A percentile compares a stretch with the other conserved stretches of the same genome.
Conservation (phyloP, 768 basidiomycete species). For the Aureoboletus auriporus region DNA sequence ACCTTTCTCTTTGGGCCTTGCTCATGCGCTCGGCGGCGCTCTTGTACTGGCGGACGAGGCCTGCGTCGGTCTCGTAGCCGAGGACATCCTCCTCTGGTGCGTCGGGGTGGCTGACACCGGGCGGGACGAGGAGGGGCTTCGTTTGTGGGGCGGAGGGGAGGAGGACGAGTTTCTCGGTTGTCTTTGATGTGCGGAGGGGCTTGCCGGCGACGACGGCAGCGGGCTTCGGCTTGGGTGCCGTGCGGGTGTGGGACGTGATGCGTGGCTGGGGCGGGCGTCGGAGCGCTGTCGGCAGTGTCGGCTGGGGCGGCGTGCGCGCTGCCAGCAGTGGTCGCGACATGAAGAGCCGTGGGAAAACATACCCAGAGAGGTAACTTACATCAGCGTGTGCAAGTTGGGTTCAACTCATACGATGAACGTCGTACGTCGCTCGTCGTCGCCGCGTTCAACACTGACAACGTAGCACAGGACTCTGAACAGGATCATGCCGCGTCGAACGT, state of each 20-base stretch:
- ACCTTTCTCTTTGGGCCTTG: slow-evolving; percentile 78
- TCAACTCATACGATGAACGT: slow-evolving; percentile 20
- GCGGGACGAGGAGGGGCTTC: slow-evolving; percentile 46
- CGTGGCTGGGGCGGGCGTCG: slow-evolving; percentile 23
- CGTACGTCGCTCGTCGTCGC: slow-evolving; percentile 16
- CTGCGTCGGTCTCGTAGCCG: slow-evolving; percentile 63
- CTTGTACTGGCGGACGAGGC: slow-evolving; percentile 67
- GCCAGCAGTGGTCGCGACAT: slow-evolving; percentile 9
- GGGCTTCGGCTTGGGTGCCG: slow-evolving; percentile 14
- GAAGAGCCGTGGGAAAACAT: background rate
- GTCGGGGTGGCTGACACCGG: slow-evolving; percentile 10
- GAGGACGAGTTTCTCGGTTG: slow-evolving; percentile 84
- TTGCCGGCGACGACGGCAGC: slow-evolving; percentile 34
- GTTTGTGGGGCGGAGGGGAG: slow-evolving; percentile 91
- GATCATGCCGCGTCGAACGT: slow-evolving; percentile 10
- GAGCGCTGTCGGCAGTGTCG: slow-evolving; percentile 20
- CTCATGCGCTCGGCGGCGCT: slow-evolving; percentile 86
- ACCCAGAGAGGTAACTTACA: too few relatives aligned
- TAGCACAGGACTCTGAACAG: slow-evolving; percentile 14
- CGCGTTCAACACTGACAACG: background rate
- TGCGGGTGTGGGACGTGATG: slow-evolving; percentile 14
- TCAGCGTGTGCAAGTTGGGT: too few relatives aligned
- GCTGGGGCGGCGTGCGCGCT: slow-evolving; percentile 17
- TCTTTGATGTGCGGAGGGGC: slow-evolving; percentile 81
- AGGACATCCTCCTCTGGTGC: slow-evolving; percentile 44